Evolutionary conservation across 1,284 basidiomycete species (phyloP), one percentile per base, ranked within the genome.

Genomic region (Anthracocystis walkeri): DNA sequence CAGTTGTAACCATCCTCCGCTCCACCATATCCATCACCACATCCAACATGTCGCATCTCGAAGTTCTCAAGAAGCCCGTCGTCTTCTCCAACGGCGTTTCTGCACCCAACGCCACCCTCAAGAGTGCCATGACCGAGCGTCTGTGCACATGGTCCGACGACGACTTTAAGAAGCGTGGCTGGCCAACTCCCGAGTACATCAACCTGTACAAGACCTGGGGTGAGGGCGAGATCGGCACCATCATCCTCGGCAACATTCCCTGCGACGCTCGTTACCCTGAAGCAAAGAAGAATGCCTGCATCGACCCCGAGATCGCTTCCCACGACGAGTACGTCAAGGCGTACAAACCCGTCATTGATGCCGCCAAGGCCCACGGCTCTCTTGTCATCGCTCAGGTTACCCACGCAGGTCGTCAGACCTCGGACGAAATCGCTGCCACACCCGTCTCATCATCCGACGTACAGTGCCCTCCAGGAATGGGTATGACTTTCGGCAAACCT

Each of bases 321-420:
- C 65, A 77, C 63, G 61, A 68, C 23, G 67, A 76, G 59, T 74
- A 75, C 57, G 75, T 69, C 55, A 64, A 66, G 62, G 65, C 68
- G 1, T 70, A 80, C 59, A 65, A 70, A 54, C 80, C 74, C 18
- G 80, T 85, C 38, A 85, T 87, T 38, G 78, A 75, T 10, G 85
- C 82, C 7, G 78, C 82, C 21, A 87, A 87, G 68, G 86, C 86
- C 1, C 78, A 87, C 52, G 87, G 87, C 33, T 84, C 84, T 3
- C 78, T 88, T 42, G 82, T 84, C 38, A 83, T 88, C 54, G 86
- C 84, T 2, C 87, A 88, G 80, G 68, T 88, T 21, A 86, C 85
- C 14, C 87, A 87, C 77, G 86, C 85, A 3, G 87, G 87, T 20
- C 80, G 86, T 18, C 86, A 87, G 64, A 82, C 80, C 16, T 65